These are phyloP conservation scores for Alternaria rosae DNA, from an alignment of 2,329 filamentous ascomycete species.

Conservation along the genomic window DNA sequence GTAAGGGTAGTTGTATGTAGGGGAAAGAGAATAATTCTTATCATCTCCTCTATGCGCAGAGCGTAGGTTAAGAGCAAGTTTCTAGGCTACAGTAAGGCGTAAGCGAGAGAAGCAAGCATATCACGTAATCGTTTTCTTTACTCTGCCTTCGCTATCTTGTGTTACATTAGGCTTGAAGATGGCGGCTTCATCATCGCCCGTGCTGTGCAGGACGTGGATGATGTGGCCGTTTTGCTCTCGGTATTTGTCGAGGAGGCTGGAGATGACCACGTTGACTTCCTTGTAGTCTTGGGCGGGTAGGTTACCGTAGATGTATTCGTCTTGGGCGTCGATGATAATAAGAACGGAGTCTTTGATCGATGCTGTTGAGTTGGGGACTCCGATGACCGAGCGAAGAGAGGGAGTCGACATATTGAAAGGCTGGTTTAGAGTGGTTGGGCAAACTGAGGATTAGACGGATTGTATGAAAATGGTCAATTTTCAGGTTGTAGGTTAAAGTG, in stretches of 20 bases:
- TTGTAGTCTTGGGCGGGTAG: background rate
- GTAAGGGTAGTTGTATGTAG: too few species aligned
- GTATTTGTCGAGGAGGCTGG: background rate
- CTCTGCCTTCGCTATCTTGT: too few species aligned
- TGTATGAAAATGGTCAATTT: background rate
- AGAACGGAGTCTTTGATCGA: background rate
- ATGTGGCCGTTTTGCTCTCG: background rate
- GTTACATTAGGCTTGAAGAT: background rate
- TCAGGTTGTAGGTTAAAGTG: background rate
- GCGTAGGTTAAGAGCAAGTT: too few species aligned
- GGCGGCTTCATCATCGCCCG: background rate
- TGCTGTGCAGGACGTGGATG: background rate
- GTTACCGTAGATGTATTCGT: background rate
- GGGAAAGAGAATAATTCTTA: too few species aligned
- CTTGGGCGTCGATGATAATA: background rate
- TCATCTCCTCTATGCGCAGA: too few species aligned
- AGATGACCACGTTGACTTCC: background rate
- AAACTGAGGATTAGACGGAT: background rate
- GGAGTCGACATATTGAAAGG: background rate
- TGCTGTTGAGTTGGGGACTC: background rate
- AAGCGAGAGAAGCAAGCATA: too few species aligned
- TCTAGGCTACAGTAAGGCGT: too few species aligned
- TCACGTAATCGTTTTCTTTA: too few species aligned
- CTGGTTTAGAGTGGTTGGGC: background rate
- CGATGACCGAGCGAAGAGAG: background rate